Base-by-base conservation (phyloP, 192 early-diverging fungal genomes). In the Linnemannia elongata region DNA sequence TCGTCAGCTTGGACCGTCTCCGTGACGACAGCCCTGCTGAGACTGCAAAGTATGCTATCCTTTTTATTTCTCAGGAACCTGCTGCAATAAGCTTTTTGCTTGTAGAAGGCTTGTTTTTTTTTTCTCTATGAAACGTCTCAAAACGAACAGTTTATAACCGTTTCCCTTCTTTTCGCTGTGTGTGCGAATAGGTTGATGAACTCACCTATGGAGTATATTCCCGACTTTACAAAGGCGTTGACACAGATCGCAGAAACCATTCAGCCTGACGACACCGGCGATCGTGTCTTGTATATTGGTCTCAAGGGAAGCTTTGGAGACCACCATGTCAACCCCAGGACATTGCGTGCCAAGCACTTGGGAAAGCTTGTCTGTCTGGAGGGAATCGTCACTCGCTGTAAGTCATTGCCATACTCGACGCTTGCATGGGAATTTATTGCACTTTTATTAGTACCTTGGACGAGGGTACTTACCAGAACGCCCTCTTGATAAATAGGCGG, bases 331-430 rank as follows among this genome's bases (percentile, higher is more conserved):
- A 96, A 94, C 72, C 98, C 98, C 33, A 92, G 99, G 74, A 95
- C 96, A 35, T 79, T 99, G 63, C 93, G 92, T 49, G 94, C 99
- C 4, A 88, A 84, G 69, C 93, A 94, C 52, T 80, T 99, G 35
- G 97, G 98, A 47, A 95, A 94, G 88, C 92, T 98, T 71, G 93
- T 99, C 45, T 97, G 96, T 74, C 85, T 99, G 35, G 98, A 99
- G 89, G 99, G 97, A 68, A 99, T 99, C 79, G 98, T 99, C 35
- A 99, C 98, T 18, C 94, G 96, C 79, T 99, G 98, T 94, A 90
- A 86, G 91, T 87, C 18, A 35, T 66, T 60, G 4, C 24, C 6
- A 20, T 22, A 55, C 20, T 6, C 55, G 24, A 27, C 1, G 24
- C 20, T 12, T n/a, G 27, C 33, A 27, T 15, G 36, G 30, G 2